Percentiles rank a stretch among this genome's conserved stretches.
Evolutionary conservation across 768 basidiomycete species (phyloP).

Genomic region (Auriculariales sp.): DNA sequence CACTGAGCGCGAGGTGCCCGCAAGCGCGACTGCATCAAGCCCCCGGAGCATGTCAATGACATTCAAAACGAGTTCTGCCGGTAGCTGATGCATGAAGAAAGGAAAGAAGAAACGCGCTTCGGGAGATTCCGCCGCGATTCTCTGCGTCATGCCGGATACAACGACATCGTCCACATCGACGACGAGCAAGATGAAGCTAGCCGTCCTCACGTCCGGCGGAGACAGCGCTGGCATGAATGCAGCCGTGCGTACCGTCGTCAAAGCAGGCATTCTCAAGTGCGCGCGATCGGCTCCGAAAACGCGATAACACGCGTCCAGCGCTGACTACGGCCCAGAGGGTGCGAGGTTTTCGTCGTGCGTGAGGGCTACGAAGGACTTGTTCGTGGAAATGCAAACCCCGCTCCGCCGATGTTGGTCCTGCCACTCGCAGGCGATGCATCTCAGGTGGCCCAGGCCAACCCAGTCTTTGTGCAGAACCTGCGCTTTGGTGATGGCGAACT

Average conservation of each 20-base stretch:
- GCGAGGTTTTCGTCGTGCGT: conserved; percentile 89
- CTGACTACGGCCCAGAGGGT: conserved; percentile 44
- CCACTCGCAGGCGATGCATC: conserved; percentile 15
- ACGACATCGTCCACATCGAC: no score
- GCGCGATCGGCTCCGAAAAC: conserved; percentile 12
- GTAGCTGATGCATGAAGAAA: no score
- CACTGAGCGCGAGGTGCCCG: no score
- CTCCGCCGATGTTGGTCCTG: conserved; percentile 12
- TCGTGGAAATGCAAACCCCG: conserved; percentile 55
- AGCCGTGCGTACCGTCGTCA: conserved; percentile 85
- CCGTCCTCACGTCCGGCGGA: conserved; percentile 89
- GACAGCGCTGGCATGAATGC: conserved; percentile 98
- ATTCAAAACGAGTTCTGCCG: no score
- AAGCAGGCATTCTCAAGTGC: conserved; percentile 81
- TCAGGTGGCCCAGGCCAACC: neutral
- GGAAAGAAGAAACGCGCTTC: no score
- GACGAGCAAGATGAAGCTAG: conserved; percentile 77
- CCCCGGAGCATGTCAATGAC: no score
- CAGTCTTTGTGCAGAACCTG: conserved; percentile 44
- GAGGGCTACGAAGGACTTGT: conserved; percentile 99
- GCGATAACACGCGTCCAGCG: neutral
- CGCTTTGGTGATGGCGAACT: conserved; percentile 72
- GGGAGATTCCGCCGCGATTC: no score
- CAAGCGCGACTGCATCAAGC: no score
- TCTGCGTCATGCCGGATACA: no score